A percentile compares a stretch with the other conserved stretches of the same genome.
phyloP scores from a whole-genome alignment of 2,329 filamentous ascomycete genomes.

The Hymenoscyphus repandus region DNA sequence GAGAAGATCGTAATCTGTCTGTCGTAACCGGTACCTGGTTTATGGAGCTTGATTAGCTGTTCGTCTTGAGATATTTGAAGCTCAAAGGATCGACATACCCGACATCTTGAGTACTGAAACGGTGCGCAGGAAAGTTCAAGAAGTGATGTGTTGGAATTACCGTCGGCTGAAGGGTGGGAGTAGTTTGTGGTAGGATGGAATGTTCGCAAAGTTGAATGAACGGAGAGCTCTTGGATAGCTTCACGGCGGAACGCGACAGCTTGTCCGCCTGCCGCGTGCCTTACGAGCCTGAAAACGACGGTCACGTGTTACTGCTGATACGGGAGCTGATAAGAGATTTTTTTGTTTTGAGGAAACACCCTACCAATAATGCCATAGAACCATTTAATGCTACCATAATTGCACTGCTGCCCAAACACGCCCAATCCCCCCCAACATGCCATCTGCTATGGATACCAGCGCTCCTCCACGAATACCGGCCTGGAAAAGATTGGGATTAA shows the following conservation, averaged over 20 bases:
- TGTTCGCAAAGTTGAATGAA: conserved; percentile 1
- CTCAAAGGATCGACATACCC: conserved; percentile 28
- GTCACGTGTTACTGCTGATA: neutral
- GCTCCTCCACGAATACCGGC: conserved; percentile 40
- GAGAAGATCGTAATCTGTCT: conserved; percentile 99
- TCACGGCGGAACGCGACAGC: conserved; percentile 10
- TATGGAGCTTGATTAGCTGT: conserved; percentile 23
- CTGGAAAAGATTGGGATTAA: conserved; percentile 56
- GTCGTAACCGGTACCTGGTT: conserved; percentile 82
- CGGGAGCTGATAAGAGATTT: neutral
- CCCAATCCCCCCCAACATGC: conserved; percentile 15
- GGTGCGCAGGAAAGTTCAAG: neutral
- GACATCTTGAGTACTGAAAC: conserved; percentile 31
- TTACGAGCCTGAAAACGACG: conserved; percentile 1
- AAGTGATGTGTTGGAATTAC: neutral
- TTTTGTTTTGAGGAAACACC: conserved; percentile 6
- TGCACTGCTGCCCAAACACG: conserved; percentile 6
- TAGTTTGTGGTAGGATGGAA: conserved; percentile 5
- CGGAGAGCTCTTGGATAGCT: conserved; percentile 7
- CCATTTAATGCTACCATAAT: conserved; percentile 8
- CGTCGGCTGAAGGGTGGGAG: neutral
- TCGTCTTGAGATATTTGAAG: conserved; percentile 6
- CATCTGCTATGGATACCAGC: conserved; percentile 18
- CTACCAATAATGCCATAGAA: neutral
- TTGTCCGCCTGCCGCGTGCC: conserved; percentile 12